These are phyloP conservation scores for Magnolia officinalis DNA, from an alignment of 164 flowering plant genomes.

Conservation along the genomic window DNA sequence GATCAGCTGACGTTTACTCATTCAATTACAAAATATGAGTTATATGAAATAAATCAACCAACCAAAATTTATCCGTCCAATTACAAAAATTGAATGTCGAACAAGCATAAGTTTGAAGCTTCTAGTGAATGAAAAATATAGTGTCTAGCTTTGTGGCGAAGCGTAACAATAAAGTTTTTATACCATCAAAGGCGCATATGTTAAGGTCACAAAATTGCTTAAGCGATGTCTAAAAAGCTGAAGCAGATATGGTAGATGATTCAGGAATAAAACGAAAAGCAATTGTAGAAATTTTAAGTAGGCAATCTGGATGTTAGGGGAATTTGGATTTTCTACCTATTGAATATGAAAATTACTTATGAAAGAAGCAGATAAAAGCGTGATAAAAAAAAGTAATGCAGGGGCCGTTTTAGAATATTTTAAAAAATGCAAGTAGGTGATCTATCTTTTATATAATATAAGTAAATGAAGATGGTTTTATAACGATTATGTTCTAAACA, in stretches of 20 bases:
- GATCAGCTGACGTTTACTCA: no score
- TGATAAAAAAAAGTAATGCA: neutral
- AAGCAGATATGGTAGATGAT: no score
- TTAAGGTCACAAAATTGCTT: no score
- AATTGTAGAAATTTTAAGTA: neutral
- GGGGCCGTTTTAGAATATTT: neutral
- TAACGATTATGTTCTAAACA: slow-evolving; percentile 7
- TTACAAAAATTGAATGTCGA: neutral
- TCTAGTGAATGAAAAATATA: neutral
- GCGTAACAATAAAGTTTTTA: no score
- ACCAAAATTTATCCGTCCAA: neutral
- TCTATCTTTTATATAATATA: slow-evolving; percentile 8
- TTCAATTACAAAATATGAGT: no score
- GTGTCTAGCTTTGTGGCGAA: no score
- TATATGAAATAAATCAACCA: neutral
- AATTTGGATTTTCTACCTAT: neutral
- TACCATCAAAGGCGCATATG: no score
- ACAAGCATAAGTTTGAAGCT: no score
- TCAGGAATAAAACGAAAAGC: no score
- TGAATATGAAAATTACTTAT: slow-evolving; percentile 3
- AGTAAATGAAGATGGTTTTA: slow-evolving; percentile 3
- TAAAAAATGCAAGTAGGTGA: neutral
- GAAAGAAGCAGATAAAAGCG: neutral
- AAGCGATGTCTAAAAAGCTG: no score
- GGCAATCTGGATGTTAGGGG: neutral